Conservation (phyloP, 495 filamentous ascomycete species). For the Amphirosellinia nigrospora region DNA sequence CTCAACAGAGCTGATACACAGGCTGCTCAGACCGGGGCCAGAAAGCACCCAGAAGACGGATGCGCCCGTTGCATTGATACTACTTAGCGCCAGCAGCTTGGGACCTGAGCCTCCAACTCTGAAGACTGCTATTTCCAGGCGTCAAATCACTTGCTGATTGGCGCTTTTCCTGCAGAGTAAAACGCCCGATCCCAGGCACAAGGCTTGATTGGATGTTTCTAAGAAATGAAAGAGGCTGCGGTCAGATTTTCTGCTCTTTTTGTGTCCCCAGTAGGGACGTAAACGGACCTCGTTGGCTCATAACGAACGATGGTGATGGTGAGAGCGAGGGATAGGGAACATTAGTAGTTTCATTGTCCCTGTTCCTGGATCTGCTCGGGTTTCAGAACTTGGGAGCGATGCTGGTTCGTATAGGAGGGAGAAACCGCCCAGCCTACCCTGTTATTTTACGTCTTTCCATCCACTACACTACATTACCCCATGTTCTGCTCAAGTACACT, state of each 20-base stretch:
- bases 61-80: constrained; percentile 24
- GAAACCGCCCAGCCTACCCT: constrained; percentile 9
- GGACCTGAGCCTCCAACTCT: neutral
- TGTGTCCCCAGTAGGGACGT: neutral
- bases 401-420: neutral
- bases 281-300: neutral
- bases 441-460: neutral
- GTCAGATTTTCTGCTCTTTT: neutral
- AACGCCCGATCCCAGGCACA: neutral
- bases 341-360: constrained; percentile 15
- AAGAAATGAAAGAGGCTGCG: neutral
- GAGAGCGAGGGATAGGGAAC: neutral
- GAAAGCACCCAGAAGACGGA: neutral
- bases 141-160: neutral
- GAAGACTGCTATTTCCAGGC: neutral
- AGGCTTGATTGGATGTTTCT: constrained; percentile 18
- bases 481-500: neutral
- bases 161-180: neutral
- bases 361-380: constrained; percentile 11
- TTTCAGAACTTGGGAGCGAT: constrained; percentile 13
- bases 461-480: neutral
- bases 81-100: constrained; percentile 14
- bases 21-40: constrained; percentile 9
- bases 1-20: constrained; percentile 30
- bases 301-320: constrained; percentile 3